These are phyloP conservation scores for Rhytidhysteron rufulum DNA, from an alignment of 2,329 filamentous ascomycete species.

Conservation along the genomic window DNA sequence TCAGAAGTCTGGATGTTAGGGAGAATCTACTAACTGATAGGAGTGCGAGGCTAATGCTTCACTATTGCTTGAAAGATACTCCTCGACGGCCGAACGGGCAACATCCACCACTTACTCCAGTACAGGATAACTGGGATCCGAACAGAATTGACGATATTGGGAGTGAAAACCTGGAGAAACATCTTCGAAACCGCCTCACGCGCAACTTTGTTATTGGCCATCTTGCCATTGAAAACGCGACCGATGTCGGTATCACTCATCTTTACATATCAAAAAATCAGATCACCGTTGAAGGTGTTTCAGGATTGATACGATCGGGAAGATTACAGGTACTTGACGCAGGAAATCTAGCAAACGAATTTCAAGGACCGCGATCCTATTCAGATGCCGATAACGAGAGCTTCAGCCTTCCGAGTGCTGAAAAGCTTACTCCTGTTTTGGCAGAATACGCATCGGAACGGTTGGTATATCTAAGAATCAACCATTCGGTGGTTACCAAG, in stretches of 20 bases:
- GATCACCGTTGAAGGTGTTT: constrained; percentile 54
- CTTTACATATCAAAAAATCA: constrained; percentile 56
- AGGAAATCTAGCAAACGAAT: constrained; percentile 41
- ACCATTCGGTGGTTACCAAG: constrained; percentile 53
- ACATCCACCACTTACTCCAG: constrained; percentile 14
- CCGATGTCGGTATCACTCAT: constrained; percentile 56
- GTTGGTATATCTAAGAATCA: constrained; percentile 52
- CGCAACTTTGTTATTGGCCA: constrained; percentile 47
- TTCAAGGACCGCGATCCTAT: constrained; percentile 14
- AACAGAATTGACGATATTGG: constrained; percentile 26
- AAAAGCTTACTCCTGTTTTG: constrained; percentile 53
- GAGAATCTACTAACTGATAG: constrained; percentile 56
- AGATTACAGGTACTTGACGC: constrained; percentile 55
- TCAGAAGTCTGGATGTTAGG: constrained; percentile 55
- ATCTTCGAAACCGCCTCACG: constrained; percentile 40
- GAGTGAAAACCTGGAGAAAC: constrained; percentile 50
- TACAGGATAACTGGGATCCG: constrained; percentile 28
- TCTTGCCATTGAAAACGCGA: constrained; percentile 53
- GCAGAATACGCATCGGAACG: constrained; percentile 44
- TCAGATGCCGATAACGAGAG: constrained; percentile 19
- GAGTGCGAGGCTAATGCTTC: constrained; percentile 49
- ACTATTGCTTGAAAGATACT: constrained; percentile 45
- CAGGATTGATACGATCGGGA: constrained; percentile 49
- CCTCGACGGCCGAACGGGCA: constrained; percentile 2
- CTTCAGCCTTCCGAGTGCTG: constrained; percentile 44